Evolutionary conservation across 2,329 filamentous ascomycete species (phyloP), one percentile per base, ranked within the genome.

Genomic region (Exutisphaerella laricina): DNA sequence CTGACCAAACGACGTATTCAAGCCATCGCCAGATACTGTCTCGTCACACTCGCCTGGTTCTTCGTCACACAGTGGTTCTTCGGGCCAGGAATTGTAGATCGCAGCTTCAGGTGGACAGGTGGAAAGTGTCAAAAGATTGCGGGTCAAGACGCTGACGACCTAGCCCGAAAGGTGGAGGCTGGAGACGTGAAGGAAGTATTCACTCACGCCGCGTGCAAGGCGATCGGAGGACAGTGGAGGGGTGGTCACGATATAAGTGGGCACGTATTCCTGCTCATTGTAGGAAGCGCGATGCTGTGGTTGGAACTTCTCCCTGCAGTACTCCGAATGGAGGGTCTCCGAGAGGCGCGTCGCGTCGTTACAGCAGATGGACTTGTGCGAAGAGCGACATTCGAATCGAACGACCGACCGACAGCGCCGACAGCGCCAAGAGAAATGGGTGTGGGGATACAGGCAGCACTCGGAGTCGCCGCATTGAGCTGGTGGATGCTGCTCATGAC

Each of bases 401-500:
- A 67, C 37, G 61, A 60, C 41, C 60, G 63, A 31, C 44, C 50
- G 53, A 61, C 58, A 50, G 60, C 58, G 37, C 69, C 73, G 3
- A 53, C 75, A 3, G 42, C 49, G 17, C 42, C 51, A 3, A 39
- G 49, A 45, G 54, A 59, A 18, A 26, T 60, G 38, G 56, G 58
- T 3, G 68, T 55, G 70, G 78, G 72, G 10, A 69, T 84, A 52
- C 77, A 81, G 50, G 67, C 68, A 58, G 54, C 69, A 55, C 49
- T 76, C 62, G 62, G 60, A 0, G 79, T 96, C 18, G 75, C 84
- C 13, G 80, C 67, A 0, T 58, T 96, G 60, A 87, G 83, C 60
- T 78, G 82, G 71, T 97, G 92, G 87, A 98, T 98, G 92, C 67
- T 98, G 62, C 73, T 97, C 48, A 98, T 98, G 92, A 98, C 92